A percentile compares a stretch with the other conserved stretches of the same genome.
phyloP scores from a whole-genome alignment of 345 rosid species.

The Sisymbrium irio region DNA sequence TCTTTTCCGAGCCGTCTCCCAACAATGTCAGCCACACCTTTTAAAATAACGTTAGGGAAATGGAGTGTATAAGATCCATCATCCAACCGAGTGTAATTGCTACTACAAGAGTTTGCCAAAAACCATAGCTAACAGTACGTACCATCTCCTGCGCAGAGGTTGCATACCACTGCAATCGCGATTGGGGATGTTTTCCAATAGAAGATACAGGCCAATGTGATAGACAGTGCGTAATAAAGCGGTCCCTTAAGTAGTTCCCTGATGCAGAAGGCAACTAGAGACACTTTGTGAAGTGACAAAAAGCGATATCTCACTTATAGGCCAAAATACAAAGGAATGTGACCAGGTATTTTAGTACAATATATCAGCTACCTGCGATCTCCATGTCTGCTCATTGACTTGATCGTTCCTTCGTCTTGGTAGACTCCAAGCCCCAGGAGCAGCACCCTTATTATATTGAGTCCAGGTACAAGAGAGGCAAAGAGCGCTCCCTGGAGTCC shows the following conservation, averaged over 20 bases:
- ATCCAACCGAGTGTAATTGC: background rate
- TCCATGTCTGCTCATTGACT: conserved; percentile 96
- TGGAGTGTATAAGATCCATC: background rate
- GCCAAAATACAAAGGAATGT: too few species aligned
- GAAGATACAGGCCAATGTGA: conserved; percentile 54
- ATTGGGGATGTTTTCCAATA: conserved; percentile 86
- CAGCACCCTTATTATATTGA: conserved; percentile 69
- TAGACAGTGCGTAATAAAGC: conserved; percentile 61
- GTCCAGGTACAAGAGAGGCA: conserved; percentile 66
- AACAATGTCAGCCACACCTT: conserved; percentile 85
- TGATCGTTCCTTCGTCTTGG: conserved; percentile 83
- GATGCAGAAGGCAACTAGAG: conserved; percentile 30
- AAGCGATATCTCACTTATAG: background rate
- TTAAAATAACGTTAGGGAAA: conserved; percentile 2
- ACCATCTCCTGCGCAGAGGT: conserved; percentile 99
- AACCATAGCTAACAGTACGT: conserved; percentile 20
- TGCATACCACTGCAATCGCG: conserved; percentile 75
- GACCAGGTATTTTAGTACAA: background rate
- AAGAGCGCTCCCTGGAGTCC: conserved; percentile 74
- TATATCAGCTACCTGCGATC: conserved; percentile 60
- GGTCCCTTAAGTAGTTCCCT: conserved; percentile 98
- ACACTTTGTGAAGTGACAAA: conserved; percentile 30
- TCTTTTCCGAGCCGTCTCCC: conserved; percentile 69
- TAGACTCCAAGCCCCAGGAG: conserved; percentile 71
- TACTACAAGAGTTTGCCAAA: background rate